Evolutionary conservation across 306 rosid species (phyloP).

Genomic region (Fagus sylvatica): DNA sequence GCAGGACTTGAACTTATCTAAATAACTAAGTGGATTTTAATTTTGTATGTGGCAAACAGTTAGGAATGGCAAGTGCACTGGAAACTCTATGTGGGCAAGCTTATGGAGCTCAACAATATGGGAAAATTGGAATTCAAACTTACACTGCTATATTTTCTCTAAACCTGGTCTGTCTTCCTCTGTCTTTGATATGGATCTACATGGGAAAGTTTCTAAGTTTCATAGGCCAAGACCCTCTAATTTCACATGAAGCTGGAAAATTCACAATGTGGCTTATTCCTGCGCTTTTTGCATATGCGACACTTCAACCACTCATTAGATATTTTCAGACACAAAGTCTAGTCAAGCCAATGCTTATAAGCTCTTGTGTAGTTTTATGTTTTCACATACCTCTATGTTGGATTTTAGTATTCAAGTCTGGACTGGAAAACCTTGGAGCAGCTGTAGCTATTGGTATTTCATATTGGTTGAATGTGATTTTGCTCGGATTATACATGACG

Average conservation of each 20-base stretch:
- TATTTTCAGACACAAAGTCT: slow-evolving; percentile 73
- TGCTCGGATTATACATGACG: slow-evolving; percentile 54
- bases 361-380: slow-evolving; percentile 43
- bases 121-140: slow-evolving; percentile 46
- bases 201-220: slow-evolving; percentile 54
- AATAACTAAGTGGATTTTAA: not conserved
- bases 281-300: slow-evolving; percentile 64
- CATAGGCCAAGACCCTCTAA: slow-evolving; percentile 77
- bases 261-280: slow-evolving; percentile 67
- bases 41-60: slow-evolving; percentile 24
- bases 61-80: slow-evolving; percentile 60
- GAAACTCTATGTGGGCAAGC: slow-evolving; percentile 66
- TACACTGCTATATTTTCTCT: slow-evolving; percentile 66
- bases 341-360: slow-evolving; percentile 53
- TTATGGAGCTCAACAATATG: slow-evolving; percentile 58
- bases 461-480: slow-evolving; percentile 62
- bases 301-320: slow-evolving; percentile 58
- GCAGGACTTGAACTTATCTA: not conserved
- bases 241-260: slow-evolving; percentile 66
- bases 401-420: slow-evolving; percentile 63
- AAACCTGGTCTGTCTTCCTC: slow-evolving; percentile 50
- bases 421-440: slow-evolving; percentile 56
- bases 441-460: slow-evolving; percentile 69
- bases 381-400: slow-evolving; percentile 65
- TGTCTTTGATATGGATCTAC: slow-evolving; percentile 57